These are phyloP conservation scores for Carex parvula DNA, from an alignment of 176 grass and related monocot species.

Conservation along the genomic window DNA sequence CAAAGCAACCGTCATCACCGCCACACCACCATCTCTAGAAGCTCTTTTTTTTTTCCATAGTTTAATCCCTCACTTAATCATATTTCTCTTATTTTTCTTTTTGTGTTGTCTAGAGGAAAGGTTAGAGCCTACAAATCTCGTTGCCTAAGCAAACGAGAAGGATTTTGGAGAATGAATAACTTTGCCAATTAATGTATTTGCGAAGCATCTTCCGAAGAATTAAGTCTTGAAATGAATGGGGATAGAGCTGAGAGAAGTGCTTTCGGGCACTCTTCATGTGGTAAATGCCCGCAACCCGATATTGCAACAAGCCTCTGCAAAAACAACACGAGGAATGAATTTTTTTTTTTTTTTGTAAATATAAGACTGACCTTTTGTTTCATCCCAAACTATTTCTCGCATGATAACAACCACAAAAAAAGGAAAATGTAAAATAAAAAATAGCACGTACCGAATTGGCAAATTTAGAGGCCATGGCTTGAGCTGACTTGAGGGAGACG, in stretches of 20 bases:
- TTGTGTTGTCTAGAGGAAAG: not conserved
- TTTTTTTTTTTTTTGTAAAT: not conserved
- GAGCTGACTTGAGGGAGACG: slow-evolving; percentile 69
- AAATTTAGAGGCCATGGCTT: slow-evolving; percentile 80
- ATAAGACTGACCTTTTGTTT: not conserved
- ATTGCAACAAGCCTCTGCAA: slow-evolving; percentile 80
- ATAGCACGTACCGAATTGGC: slow-evolving; percentile 72
- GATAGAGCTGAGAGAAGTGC: slow-evolving; percentile 78
- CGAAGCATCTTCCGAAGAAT: slow-evolving; percentile 47
- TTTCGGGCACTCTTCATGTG: slow-evolving; percentile 95
- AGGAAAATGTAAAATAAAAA: not conserved
- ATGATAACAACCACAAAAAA: not conserved
- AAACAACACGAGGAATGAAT: slow-evolving; percentile 1
- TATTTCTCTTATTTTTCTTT: not conserved
- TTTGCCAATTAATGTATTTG: slow-evolving; percentile 47
- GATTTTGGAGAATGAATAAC: slow-evolving; percentile 20
- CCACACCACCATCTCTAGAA: not conserved
- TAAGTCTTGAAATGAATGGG: slow-evolving; percentile 82
- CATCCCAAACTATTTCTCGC: not conserved
- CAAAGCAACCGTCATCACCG: not conserved
- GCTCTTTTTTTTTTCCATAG: not conserved
- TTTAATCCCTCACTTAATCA: slow-evolving; percentile 8
- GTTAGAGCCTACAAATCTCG: slow-evolving; percentile 32
- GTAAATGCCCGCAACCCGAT: slow-evolving; percentile 88
- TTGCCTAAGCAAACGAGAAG: slow-evolving; percentile 24